phyloP scores from a whole-genome alignment of 306 rosid species.

The Hippophae tibetana region DNA sequence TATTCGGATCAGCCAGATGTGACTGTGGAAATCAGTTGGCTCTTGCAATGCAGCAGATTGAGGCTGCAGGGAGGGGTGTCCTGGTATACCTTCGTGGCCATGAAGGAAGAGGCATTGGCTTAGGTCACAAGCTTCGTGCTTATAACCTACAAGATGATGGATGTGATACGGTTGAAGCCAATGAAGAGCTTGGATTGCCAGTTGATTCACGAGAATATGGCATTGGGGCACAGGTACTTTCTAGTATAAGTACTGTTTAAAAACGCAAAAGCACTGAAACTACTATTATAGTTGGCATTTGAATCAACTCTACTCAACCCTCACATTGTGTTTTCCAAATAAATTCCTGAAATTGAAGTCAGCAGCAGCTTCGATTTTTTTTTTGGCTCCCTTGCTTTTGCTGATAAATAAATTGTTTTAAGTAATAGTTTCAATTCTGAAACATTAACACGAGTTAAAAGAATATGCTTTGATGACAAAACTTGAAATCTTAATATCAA shows the following conservation, averaged over 20 bases:
- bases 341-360: neutral
- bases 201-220: conserved; percentile 95
- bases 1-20: conserved; percentile 92
- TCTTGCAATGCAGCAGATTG: conserved; percentile 87
- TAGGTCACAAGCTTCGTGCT: conserved; percentile 93
- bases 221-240: conserved; percentile 85
- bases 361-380: neutral
- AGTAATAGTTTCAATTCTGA: neutral
- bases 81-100: conserved; percentile 87
- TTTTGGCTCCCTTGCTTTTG: neutral
- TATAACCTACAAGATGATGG: conserved; percentile 84
- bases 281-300: neutral
- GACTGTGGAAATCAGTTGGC: conserved; percentile 91
- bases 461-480: neutral
- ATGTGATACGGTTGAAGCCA: conserved; percentile 87
- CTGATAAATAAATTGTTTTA: neutral
- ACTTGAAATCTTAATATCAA: neutral
- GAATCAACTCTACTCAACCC: too few relatives aligned
- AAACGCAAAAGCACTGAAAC: neutral
- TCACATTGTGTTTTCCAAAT: neutral
- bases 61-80: conserved; percentile 91
- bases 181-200: conserved; percentile 88
- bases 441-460: neutral
- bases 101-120: conserved; percentile 95
- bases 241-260: neutral